A percentile compares a stretch with the other conserved stretches of the same genome.
Conservation (phyloP, 1,284 basidiomycete species). For the Trametes hirsuta region DNA sequence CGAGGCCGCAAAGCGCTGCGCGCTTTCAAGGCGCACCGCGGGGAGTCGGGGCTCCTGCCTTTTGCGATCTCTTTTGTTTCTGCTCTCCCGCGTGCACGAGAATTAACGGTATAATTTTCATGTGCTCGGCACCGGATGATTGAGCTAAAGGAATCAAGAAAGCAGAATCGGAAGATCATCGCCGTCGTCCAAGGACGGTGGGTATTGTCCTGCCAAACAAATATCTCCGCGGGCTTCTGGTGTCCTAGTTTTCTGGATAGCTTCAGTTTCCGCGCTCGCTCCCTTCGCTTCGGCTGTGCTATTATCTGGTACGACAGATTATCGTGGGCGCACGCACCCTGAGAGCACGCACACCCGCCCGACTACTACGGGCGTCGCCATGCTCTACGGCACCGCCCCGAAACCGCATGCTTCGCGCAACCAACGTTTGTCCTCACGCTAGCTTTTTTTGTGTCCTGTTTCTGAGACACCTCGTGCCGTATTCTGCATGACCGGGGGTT, state of each 20-base stretch:
- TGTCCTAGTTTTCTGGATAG: too few relatives aligned
- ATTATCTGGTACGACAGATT: too few relatives aligned
- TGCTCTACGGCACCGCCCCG: neutral
- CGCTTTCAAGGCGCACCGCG: neutral
- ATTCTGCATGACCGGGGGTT: neutral
- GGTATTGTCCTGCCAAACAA: too few relatives aligned
- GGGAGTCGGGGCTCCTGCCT: neutral
- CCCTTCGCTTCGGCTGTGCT: too few relatives aligned
- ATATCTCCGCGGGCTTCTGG: too few relatives aligned
- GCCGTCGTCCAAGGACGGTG: too few relatives aligned
- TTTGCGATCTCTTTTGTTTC: neutral
- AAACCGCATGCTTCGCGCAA: neutral
- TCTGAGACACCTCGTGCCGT: neutral
- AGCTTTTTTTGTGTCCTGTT: neutral
- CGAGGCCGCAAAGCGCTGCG: neutral
- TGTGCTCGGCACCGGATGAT: too few relatives aligned
- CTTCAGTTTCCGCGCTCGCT: too few relatives aligned
- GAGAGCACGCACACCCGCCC: neutral
- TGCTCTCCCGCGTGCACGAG: neutral
- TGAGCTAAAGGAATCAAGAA: too few relatives aligned
- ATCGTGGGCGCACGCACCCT: neutral
- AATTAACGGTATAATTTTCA: too few relatives aligned
- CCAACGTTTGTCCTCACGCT: neutral
- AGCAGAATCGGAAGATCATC: too few relatives aligned
- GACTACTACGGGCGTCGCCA: neutral